Evolutionary conservation across 2,329 filamentous ascomycete genomes (phyloP).

Genomic region (Diaporthe sp.): DNA sequence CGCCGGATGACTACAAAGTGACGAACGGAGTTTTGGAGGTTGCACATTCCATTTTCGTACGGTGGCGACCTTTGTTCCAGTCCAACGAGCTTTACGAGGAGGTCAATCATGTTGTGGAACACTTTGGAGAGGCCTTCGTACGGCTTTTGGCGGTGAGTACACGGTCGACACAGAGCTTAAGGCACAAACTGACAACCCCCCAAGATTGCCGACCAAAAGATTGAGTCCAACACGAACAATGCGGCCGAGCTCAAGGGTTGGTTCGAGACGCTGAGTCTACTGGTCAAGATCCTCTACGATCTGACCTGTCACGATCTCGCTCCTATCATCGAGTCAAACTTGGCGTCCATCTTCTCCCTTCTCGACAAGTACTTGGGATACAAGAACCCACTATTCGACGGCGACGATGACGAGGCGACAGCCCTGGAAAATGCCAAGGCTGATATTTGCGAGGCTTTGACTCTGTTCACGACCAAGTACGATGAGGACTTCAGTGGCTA

Average conservation of each 20-base stretch:
- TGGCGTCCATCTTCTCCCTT: conserved; percentile 81
- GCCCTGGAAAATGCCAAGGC: conserved; percentile 89
- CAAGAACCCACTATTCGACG: conserved; percentile 84
- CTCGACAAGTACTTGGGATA: conserved; percentile 95
- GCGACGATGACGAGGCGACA: conserved; percentile 92
- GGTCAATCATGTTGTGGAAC: conserved; percentile 93
- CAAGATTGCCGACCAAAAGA: conserved; percentile 76
- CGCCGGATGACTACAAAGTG: conserved; percentile 82
- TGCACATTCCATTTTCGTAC: conserved; percentile 96
- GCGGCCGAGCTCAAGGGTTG: conserved; percentile 81
- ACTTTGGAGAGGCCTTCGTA: conserved; percentile 88
- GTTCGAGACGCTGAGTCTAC: conserved; percentile 87
- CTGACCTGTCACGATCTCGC: conserved; percentile 97
- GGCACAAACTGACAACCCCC: background rate
- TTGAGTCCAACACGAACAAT: conserved; percentile 83
- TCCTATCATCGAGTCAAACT: conserved; percentile 92
- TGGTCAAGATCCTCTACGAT: conserved; percentile 94
- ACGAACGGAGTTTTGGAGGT: conserved; percentile 97
- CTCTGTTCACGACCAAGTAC: conserved; percentile 94
- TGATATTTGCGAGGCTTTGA: conserved; percentile 91
- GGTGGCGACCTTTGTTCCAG: conserved; percentile 94
- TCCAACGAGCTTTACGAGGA: conserved; percentile 94
- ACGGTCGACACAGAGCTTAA: background rate
- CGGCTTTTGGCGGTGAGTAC: conserved; percentile 78
- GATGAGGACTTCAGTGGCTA: conserved; percentile 91